These are phyloP conservation scores for Patellaria atrata DNA, from an alignment of 495 filamentous ascomycete genomes.

Conservation along the genomic window DNA sequence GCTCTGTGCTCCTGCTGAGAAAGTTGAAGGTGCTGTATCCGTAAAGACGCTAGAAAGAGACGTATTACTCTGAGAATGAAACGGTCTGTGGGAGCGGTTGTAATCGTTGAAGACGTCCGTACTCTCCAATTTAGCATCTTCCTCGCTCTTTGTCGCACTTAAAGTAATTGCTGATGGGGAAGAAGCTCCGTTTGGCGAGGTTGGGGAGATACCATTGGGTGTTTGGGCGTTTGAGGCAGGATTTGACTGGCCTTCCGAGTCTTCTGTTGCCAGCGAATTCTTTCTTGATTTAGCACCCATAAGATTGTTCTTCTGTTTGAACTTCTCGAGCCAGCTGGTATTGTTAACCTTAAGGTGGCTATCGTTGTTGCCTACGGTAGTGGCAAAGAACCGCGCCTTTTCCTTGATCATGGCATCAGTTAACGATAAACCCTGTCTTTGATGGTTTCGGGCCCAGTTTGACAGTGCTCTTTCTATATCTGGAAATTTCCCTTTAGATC, in stretches of 20 bases:
- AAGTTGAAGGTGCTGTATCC: conserved; percentile 44
- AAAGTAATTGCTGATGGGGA: conserved; percentile 54
- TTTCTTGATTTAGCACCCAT: conserved; percentile 50
- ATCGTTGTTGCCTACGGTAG: conserved; percentile 58
- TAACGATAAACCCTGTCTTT: conserved; percentile 58
- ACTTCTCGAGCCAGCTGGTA: conserved; percentile 81
- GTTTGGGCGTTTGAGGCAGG: conserved; percentile 41
- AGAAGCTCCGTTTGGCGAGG: conserved; percentile 47
- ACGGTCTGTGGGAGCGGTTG: conserved; percentile 42
- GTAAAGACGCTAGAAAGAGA: conserved; percentile 42
- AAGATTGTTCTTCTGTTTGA: conserved; percentile 84
- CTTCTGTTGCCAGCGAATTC: conserved; percentile 39
- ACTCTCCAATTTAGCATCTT: conserved; percentile 38
- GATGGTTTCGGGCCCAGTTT: conserved; percentile 73
- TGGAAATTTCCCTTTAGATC: conserved; percentile 77
- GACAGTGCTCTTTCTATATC: conserved; percentile 91
- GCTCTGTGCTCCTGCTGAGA: conserved; percentile 63
- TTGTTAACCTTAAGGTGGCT: conserved; percentile 62
- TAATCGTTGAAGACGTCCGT: conserved; percentile 35
- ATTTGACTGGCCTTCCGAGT: conserved; percentile 24
- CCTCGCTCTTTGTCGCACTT: conserved; percentile 53
- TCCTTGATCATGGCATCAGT: conserved; percentile 77
- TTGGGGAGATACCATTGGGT: conserved; percentile 57
- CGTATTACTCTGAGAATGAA: conserved; percentile 42
- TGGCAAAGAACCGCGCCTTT: conserved; percentile 76